These are phyloP conservation scores for Prunus campanulata DNA, from an alignment of 306 rosid species.

Conservation along the genomic window DNA sequence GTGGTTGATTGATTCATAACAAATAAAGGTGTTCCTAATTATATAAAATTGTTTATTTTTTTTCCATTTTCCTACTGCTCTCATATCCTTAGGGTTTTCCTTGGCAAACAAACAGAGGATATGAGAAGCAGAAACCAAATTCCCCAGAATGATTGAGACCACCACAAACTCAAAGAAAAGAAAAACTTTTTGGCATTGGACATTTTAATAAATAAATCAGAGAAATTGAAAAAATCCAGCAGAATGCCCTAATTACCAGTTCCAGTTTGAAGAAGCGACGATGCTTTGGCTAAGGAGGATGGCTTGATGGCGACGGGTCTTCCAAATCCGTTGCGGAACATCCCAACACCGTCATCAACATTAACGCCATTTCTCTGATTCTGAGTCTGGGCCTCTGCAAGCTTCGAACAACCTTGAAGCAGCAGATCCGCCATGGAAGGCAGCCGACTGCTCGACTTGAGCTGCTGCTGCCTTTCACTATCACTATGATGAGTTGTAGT, in stretches of 20 bases:
- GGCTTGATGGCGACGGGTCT: constrained; percentile 39
- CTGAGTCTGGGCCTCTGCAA: constrained; percentile 23
- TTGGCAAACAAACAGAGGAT: too few species aligned
- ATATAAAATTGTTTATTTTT: background rate
- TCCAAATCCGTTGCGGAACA: constrained; percentile 50
- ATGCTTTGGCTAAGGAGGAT: constrained; percentile 49
- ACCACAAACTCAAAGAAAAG: background rate
- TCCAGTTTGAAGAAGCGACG: constrained; percentile 33
- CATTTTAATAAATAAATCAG: background rate
- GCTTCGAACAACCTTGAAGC: constrained; percentile 47
- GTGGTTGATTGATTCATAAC: background rate
- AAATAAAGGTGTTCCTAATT: background rate
- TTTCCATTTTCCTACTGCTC: background rate
- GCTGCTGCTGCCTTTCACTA: background rate
- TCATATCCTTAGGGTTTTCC: background rate
- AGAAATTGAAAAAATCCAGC: background rate
- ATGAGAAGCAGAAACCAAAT: too few species aligned
- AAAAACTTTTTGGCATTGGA: background rate
- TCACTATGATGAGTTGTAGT: background rate
- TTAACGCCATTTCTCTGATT: background rate
- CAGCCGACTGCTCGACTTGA: constrained; percentile 24
- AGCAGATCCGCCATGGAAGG: constrained; percentile 55
- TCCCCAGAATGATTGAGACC: too few species aligned
- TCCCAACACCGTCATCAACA: constrained; percentile 6
- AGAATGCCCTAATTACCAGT: background rate